Evolutionary conservation across 495 filamentous ascomycete genomes (phyloP).

Genomic region (Penicillium arizonense): DNA sequence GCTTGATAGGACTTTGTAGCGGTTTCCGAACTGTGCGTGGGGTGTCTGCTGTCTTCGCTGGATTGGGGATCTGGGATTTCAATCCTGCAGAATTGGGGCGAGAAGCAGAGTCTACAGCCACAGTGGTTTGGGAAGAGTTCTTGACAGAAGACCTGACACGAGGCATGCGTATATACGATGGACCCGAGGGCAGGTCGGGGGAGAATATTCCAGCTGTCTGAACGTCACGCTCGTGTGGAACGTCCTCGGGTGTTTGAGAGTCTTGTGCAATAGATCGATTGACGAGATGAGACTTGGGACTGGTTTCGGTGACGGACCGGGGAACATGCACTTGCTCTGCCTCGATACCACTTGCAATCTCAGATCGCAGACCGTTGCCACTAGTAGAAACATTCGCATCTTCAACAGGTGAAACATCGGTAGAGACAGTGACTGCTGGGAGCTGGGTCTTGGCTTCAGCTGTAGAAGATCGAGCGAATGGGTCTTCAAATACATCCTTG

Average conservation of each 20-base stretch:
- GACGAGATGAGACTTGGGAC: constrained; percentile 3
- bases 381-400: background rate
- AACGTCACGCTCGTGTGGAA: too few species aligned
- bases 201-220: too few species aligned
- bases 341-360: background rate
- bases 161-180: too few species aligned
- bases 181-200: too few species aligned
- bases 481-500: constrained; percentile 1
- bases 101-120: background rate
- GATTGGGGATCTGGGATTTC: background rate
- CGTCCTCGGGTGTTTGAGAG: too few species aligned
- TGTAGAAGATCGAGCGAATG: constrained; percentile 1
- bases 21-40: constrained; percentile 22
- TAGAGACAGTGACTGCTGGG: background rate
- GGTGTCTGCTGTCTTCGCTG: background rate
- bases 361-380: background rate
- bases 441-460: background rate
- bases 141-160: background rate
- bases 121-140: background rate
- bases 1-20: constrained; percentile 43
- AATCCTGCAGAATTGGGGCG: background rate
- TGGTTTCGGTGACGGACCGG: too few species aligned
- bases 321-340: background rate
- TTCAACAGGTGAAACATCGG: background rate
- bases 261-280: too few species aligned